Base-by-base conservation (phyloP, 371 early-diverging fungal species). In the Neoconidiobolus thromboides region DNA sequence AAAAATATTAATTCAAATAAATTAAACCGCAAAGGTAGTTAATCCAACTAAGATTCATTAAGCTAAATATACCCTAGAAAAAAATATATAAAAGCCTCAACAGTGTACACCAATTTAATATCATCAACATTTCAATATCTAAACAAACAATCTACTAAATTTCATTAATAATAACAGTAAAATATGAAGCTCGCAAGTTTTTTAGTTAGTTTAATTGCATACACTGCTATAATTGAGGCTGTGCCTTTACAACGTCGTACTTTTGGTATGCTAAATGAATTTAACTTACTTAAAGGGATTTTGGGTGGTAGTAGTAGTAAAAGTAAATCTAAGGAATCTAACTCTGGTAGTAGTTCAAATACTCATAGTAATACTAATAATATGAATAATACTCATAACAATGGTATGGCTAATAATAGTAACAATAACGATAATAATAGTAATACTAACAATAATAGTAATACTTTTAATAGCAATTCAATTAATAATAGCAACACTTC, bases 401-500 rank as follows among this genome's bases (percentile, higher is more conserved):
- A 12, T 55, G 43, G 26, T 61, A 64, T 15, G 10, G 14, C 56
- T 36, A 42, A 54, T 38, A 40, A 47, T 41, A 60, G 37, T 40
- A 65, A 41, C 58, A 42, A 26, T 46, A 26, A 26, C 26, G 36
- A 60, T 7, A 54, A 26, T 55, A 65, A n/a, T n/a, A 36, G 1
- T 10, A 51, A 12, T 49, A 14, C 26, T 14, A 49, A 49, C 49
- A 49, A 49, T 26, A 49, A 46, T 46, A 46, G n/a, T n/a, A 46
- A 46, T 6, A 46, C 6, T 46, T 6, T 46, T 46, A 46, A n/a
- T n/a, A 46, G 40, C 69, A 67, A 44, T 61, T 60, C 38, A 48
- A 49, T 14, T 64, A 69, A 52, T 62, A 65, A 57, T 48, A 43
- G 58, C 48, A 65, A 44, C 43, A 44, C 38, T 58, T 48, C 43